Evolutionary conservation across 106 monocot genomes (phyloP), one percentile per base, ranked within the genome.

Genomic region (Dendrobium nobile): DNA sequence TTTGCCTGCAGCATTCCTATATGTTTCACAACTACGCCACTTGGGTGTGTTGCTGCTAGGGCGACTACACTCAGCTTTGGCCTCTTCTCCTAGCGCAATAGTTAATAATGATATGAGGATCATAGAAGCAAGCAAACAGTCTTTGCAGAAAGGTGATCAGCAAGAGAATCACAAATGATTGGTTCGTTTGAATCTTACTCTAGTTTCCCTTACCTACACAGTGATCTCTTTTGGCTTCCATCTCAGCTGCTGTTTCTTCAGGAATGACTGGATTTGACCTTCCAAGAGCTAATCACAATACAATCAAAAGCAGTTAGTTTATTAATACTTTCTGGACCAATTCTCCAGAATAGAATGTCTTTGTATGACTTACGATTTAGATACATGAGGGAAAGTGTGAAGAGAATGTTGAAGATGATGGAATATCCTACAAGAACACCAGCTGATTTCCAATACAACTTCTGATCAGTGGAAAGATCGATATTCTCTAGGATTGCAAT

Each of bases 361-460:
- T 47, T 27, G 28, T 16, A 56, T 5, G n/a, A 70, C 91, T 91
- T 86, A 94, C 93, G 81, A 43, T 84, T 85, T 55, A 94, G 83
- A 67, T 83, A 91, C 73, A 75, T 80, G 74, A 94, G 91, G 20
- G 85, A 73, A 41, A 89, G 37, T 11, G 86, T 86, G 85, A 88
- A 92, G 11, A 90, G 16, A 28, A 92, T 68, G 73, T 93, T 93
- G 82, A 87, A 87, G 79, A 93, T 20, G 78, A 93, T 56, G 10
- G 70, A 82, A 86, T 89, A 93, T 17, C 85, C 93, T 1, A 93
- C 41, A 44, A 93, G 88, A 4, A 84, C 90, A 27, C 58, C 88
- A 8, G 72, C 84, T 33, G 87, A 85, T 41, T 91, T 89, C 93
- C 90, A 91, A 41, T 87, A 93, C 90, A 88, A 91, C 58, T 82